Evolutionary conservation across 768 basidiomycete genomes (phyloP).

Genomic region (Collybia sp.): DNA sequence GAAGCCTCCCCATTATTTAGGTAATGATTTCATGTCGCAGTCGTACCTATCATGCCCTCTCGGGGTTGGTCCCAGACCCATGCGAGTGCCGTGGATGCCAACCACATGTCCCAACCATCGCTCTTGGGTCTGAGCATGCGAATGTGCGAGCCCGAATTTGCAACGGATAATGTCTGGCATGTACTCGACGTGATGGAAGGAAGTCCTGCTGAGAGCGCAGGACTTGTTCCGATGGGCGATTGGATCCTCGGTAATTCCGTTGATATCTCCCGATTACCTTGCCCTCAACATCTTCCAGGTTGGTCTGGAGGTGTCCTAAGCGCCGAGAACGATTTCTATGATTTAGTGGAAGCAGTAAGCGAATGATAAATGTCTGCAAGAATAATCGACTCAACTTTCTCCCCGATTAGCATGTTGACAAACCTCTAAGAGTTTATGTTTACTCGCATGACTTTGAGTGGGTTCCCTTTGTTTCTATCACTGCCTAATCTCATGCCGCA

Average conservation of each 20-base stretch:
- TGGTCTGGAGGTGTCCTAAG: constrained; percentile 93
- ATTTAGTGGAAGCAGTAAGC: constrained; percentile 86
- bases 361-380: background rate
- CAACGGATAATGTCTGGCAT: constrained; percentile 96
- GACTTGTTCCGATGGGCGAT: constrained; percentile 86
- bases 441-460: constrained; percentile 98
- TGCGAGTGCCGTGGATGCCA: constrained; percentile 32
- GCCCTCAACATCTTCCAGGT: constrained; percentile 53
- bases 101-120: constrained; percentile 63
- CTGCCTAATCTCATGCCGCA: constrained; percentile 7
- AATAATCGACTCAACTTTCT: constrained; percentile 5
- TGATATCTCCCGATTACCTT: background rate
- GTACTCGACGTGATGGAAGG: constrained; percentile 96
- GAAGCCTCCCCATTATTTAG: constrained; percentile 4
- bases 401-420: constrained; percentile 75
- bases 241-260: constrained; percentile 36
- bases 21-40: constrained; percentile 31
- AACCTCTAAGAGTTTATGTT: constrained; percentile 90
- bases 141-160: constrained; percentile 84
- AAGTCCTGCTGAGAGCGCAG: constrained; percentile 93
- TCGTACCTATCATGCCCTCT: constrained; percentile 82
- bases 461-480: constrained; percentile 22
- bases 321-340: constrained; percentile 95
- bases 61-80: constrained; percentile 69
- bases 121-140: constrained; percentile 93